Percentiles rank a stretch among this genome's conserved stretches.
phyloP scores from a whole-genome alignment of 345 rosid genomes.

The Dimocarpus longan region DNA sequence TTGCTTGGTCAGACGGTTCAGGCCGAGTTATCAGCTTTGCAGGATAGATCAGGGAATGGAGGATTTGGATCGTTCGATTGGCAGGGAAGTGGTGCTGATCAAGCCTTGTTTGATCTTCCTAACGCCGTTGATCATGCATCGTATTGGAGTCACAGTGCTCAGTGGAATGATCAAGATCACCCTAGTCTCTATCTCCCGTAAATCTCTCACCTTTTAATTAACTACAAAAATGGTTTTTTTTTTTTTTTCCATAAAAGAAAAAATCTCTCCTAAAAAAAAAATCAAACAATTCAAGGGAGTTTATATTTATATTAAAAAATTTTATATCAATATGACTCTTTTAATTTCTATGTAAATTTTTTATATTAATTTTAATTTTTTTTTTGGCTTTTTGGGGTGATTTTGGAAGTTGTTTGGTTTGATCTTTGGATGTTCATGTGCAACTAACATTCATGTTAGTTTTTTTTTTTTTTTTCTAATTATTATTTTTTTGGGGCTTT shows the following conservation, averaged over 20 bases:
- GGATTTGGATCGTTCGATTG: constrained; percentile 84
- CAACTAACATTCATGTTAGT: constrained; percentile 24
- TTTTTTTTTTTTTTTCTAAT: not conserved
- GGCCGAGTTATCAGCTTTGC: constrained; percentile 36
- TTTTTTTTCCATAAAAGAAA: not conserved
- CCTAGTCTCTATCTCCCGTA: constrained; percentile 75
- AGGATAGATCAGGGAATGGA: constrained; percentile 37
- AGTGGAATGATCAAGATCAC: constrained; percentile 74
- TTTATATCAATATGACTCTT: constrained; percentile 34
- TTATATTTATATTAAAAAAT: constrained; percentile 15
- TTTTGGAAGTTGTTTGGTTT: constrained; percentile 27
- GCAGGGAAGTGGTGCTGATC: constrained; percentile 63
- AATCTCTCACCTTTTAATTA: constrained; percentile 28
- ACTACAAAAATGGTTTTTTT: not conserved
- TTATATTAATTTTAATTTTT: constrained; percentile 21
- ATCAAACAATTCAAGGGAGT: constrained; percentile 1
- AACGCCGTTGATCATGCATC: constrained; percentile 62
- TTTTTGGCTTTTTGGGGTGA: constrained; percentile 6
- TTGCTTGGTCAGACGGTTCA: constrained; percentile 56
- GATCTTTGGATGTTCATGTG: constrained; percentile 26
- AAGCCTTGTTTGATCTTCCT: constrained; percentile 68
- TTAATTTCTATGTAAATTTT: constrained; percentile 38
- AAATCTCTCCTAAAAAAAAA: constrained; percentile 2
- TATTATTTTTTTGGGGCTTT: not conserved
- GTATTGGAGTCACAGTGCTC: constrained; percentile 78